Percentiles rank a stretch among this genome's conserved stretches.
Evolutionary conservation across 768 basidiomycete species (phyloP).

Genomic region (Lentinula edodes): DNA sequence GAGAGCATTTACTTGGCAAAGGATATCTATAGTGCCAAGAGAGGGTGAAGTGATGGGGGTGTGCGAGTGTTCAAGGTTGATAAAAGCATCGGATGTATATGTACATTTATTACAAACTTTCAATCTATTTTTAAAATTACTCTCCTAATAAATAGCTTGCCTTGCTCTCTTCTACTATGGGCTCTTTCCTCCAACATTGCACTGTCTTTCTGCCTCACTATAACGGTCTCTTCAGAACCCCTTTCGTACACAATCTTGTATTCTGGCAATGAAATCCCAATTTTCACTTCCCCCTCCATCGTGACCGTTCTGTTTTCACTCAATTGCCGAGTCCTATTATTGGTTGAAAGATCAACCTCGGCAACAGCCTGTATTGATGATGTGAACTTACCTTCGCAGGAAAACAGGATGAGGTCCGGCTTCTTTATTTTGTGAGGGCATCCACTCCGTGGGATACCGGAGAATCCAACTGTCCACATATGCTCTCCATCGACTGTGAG

Average conservation of each 20-base stretch:
- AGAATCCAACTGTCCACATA: constrained; percentile 73
- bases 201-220: constrained; percentile 24
- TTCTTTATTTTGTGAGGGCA: constrained; percentile 34
- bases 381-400: constrained; percentile 49
- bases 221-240: constrained; percentile 54
- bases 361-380: not conserved
- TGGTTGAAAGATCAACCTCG: not conserved
- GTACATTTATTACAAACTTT: constrained; percentile 1
- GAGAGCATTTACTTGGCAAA: constrained; percentile 6
- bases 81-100: constrained; percentile 3
- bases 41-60: not conserved
- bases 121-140: not conserved
- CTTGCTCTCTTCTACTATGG: constrained; percentile 6
- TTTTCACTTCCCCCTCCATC: constrained; percentile 30
- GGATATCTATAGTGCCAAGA: not conserved
- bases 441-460: constrained; percentile 68
- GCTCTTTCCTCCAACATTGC: constrained; percentile 25
- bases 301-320: constrained; percentile 19
- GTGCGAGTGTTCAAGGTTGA: not conserved
- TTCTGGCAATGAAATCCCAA: constrained; percentile 52
- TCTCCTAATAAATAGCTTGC: not conserved
- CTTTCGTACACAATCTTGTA: constrained; percentile 70
- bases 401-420: constrained; percentile 32
- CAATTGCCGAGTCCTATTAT: constrained; percentile 12
- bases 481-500: constrained; percentile 59